Conservation (phyloP, 306 rosid genomes). For the Trifolium subterraneum region DNA sequence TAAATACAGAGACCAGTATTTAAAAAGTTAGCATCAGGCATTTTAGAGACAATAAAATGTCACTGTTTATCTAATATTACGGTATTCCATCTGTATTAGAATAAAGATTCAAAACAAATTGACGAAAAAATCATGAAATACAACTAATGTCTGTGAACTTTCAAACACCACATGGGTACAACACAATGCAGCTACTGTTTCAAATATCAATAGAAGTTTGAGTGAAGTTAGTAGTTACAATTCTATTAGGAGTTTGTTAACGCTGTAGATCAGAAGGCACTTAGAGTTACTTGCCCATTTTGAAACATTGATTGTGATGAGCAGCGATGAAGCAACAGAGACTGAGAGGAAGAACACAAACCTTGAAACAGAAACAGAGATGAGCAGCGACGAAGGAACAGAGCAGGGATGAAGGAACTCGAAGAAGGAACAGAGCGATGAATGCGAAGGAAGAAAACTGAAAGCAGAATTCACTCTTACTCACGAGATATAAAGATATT, state of each 20-base stretch:
- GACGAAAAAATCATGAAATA: not conserved
- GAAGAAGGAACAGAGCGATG: no score
- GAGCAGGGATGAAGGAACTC: no score
- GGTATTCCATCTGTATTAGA: not conserved
- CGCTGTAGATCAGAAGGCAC: no score
- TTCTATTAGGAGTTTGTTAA: not conserved
- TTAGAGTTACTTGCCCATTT: no score
- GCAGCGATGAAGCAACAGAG: no score
- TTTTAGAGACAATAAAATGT: not conserved
- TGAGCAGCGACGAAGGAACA: no score
- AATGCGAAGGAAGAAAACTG: no score
- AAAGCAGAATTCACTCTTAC: no score
- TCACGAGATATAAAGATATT: no score
- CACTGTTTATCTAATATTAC: not conserved
- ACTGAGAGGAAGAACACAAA: no score
- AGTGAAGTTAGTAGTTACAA: slow-evolving; percentile 3
- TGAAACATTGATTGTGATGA: no score
- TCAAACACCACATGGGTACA: not conserved
- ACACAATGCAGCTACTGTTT: not conserved
- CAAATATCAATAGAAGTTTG: not conserved
- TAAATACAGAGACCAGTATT: not conserved
- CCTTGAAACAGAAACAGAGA: no score
- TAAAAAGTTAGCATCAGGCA: not conserved
- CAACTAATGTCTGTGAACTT: not conserved
- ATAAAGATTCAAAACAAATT: not conserved